A percentile compares a stretch with the other conserved stretches of the same genome.
phyloP scores from a whole-genome alignment of 2,329 filamentous ascomycete species.

The Fusarium protoensiforme region DNA sequence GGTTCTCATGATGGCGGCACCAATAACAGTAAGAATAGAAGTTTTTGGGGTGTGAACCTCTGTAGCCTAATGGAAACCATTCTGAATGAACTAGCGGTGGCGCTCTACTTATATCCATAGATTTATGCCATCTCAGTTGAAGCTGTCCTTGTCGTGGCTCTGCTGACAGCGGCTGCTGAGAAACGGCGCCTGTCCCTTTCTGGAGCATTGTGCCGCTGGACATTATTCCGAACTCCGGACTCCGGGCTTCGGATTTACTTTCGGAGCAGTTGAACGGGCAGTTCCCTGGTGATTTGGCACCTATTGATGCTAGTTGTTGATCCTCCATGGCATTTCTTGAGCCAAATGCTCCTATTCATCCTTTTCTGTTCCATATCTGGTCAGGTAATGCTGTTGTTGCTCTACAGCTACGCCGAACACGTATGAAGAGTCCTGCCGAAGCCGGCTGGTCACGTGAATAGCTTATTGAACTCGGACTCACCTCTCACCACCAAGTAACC shows the following conservation, averaged over 20 bases:
- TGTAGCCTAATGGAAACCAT: not conserved
- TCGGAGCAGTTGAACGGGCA: not conserved
- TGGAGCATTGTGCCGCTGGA: not conserved
- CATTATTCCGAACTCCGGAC: not conserved
- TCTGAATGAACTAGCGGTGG: not conserved
- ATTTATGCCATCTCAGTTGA: not conserved
- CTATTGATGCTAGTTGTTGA: not conserved
- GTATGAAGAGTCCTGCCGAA: not conserved
- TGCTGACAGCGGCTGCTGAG: not conserved
- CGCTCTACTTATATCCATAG: not conserved
- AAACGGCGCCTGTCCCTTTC: not conserved
- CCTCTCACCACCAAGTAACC: not conserved
- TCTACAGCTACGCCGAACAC: not conserved
- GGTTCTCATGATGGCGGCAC: not conserved
- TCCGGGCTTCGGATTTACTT: not conserved
- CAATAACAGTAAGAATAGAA: not conserved
- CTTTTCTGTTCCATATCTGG: not conserved
- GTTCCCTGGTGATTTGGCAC: not conserved
- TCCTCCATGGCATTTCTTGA: not conserved
- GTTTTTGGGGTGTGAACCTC: not conserved
- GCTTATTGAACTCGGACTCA: no score
- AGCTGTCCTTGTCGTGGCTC: not conserved
- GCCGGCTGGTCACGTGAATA: not conserved
- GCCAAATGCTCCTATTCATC: fast-evolving
- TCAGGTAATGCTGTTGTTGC: not conserved